A percentile compares a stretch with the other conserved stretches of the same genome.
Conservation (phyloP, 2,329 filamentous ascomycete species). For the Trichophyton verrucosum region DNA sequence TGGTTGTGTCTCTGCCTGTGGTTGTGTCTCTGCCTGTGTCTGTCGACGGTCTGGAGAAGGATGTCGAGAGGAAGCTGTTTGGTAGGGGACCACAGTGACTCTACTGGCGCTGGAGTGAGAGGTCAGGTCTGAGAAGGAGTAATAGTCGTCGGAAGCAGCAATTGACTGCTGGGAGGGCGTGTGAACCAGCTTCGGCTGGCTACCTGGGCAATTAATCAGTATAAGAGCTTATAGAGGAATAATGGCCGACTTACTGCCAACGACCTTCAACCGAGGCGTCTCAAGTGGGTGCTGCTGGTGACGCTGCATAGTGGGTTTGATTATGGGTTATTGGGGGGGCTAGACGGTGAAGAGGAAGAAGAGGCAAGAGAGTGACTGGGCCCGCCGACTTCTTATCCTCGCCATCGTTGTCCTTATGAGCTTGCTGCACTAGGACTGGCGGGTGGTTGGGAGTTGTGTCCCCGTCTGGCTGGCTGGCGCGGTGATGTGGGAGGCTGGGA, state of each 20-base stretch:
- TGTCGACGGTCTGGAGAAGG: constrained; percentile 9
- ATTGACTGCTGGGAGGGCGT: constrained; percentile 36
- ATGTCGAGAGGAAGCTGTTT: constrained; percentile 31
- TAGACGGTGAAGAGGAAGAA: not conserved
- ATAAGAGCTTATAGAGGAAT: not conserved
- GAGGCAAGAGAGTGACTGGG: not conserved
- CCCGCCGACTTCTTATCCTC: not conserved
- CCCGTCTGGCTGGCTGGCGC: not conserved
- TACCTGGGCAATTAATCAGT: constrained; percentile 21
- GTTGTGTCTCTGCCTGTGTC: constrained; percentile 13
- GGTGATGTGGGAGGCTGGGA: constrained; percentile 1
- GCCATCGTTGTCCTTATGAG: not conserved
- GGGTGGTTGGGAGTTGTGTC: not conserved
- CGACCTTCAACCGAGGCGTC: constrained; percentile 10
- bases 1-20: too few species aligned
- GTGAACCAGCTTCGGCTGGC: constrained; percentile 33
- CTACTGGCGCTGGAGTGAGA: constrained; percentile 28
- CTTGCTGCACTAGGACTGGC: not conserved
- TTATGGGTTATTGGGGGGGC: not conserved
- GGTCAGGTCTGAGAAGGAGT: constrained; percentile 34
- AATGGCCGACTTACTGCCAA: constrained; percentile 8
- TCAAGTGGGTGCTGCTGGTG: constrained; percentile 1
- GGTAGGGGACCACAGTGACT: constrained; percentile 31
- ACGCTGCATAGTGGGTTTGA: not conserved
- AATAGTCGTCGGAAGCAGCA: constrained; percentile 39